phyloP scores from a whole-genome alignment of 495 filamentous ascomycete genomes.

The Neurospora hispaniola region DNA sequence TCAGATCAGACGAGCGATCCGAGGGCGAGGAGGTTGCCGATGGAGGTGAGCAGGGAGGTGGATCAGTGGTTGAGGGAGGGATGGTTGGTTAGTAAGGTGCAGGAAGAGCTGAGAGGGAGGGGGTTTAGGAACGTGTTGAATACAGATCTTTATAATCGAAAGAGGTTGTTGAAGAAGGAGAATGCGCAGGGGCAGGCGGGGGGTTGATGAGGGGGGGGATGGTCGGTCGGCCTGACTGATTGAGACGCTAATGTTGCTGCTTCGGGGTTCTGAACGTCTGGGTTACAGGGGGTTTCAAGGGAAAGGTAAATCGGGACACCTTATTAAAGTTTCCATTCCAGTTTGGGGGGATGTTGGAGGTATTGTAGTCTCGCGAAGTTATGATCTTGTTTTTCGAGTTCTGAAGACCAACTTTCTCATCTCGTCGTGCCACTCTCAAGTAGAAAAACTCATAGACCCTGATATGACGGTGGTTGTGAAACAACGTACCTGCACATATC shows the following conservation, averaged over 20 bases:
- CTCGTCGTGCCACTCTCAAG: not conserved
- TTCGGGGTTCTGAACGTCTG: not conserved
- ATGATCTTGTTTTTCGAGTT: not conserved
- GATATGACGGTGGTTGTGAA: not conserved
- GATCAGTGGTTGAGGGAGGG: conserved; percentile 25
- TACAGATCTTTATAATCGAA: conserved; percentile 28
- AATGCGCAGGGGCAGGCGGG: conserved; percentile 1
- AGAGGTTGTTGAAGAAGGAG: conserved; percentile 24
- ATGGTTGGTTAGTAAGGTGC: conserved; percentile 27
- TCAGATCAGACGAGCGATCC: conserved; percentile 24
- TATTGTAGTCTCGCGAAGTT: not conserved
- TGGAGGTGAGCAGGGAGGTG: conserved; percentile 18
- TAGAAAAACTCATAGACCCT: not conserved
- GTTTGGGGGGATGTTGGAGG: not conserved
- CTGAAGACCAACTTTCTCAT: not conserved
- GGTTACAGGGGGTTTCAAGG: not conserved
- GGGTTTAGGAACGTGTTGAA: conserved; percentile 28
- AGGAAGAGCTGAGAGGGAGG: conserved; percentile 22
- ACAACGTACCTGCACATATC: not conserved
- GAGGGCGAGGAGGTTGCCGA: conserved; percentile 22
- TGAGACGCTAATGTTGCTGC: not conserved
- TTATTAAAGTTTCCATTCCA: not conserved
- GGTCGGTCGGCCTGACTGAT: not conserved
- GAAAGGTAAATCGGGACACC: not conserved
- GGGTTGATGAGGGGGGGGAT: not conserved